phyloP scores from a whole-genome alignment of 768 basidiomycete species.

The Cubamyces sp. region DNA sequence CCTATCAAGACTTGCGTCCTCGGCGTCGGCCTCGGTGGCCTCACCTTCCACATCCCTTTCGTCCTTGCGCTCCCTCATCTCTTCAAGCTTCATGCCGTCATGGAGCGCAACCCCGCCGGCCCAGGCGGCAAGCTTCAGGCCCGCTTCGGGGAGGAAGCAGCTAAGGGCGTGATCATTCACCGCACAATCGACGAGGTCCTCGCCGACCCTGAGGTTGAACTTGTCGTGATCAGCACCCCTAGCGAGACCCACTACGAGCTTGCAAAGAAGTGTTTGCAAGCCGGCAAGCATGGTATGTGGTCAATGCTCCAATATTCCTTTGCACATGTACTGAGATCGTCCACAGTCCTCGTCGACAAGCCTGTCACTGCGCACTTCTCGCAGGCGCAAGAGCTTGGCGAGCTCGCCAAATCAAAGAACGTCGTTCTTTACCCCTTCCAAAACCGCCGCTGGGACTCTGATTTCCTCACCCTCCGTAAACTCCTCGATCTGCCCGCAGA shows the following conservation, averaged over 20 bases:
- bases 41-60: slow-evolving; percentile 84
- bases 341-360: slow-evolving; percentile 76
- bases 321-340: neutral
- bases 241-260: slow-evolving; percentile 74
- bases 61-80: slow-evolving; percentile 70
- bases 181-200: slow-evolving; percentile 63
- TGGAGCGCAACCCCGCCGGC: slow-evolving; percentile 68
- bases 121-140: slow-evolving; percentile 67
- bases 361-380: slow-evolving; percentile 65
- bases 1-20: slow-evolving; percentile 74
- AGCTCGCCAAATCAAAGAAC: slow-evolving; percentile 59
- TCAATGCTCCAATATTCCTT: neutral
- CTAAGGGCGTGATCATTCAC: slow-evolving; percentile 54
- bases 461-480: slow-evolving; percentile 67
- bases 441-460: slow-evolving; percentile 79
- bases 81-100: slow-evolving; percentile 74
- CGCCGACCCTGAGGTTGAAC: slow-evolving; percentile 64
- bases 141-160: slow-evolving; percentile 57
- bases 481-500: slow-evolving; percentile 58
- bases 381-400: slow-evolving; percentile 63
- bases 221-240: slow-evolving; percentile 70
- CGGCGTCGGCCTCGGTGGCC: slow-evolving; percentile 75
- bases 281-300: slow-evolving; percentile 71
- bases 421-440: slow-evolving; percentile 74
- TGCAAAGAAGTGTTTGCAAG: slow-evolving; percentile 64